phyloP scores from a whole-genome alignment of 352 stramenopile species.

The Paralagenidium karlingii region DNA sequence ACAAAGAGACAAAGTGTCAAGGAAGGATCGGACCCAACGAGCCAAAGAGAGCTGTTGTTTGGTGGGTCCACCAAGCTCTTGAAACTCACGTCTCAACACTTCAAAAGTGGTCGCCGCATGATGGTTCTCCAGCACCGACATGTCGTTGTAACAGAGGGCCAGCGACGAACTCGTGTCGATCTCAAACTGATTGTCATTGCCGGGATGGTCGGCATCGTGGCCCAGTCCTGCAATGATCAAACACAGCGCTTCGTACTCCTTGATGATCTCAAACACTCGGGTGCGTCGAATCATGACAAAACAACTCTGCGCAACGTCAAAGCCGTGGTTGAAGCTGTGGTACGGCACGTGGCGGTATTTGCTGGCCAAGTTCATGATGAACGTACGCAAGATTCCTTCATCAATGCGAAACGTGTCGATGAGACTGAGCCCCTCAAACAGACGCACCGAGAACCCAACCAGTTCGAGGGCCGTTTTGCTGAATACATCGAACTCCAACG shows the following conservation, averaged over 20 bases:
- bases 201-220: constrained; percentile 82
- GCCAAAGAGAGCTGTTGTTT: not conserved
- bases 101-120: constrained; percentile 68
- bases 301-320: constrained; percentile 49
- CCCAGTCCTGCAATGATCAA: constrained; percentile 70
- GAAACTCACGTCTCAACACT: constrained; percentile 32
- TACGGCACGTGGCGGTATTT: constrained; percentile 65
- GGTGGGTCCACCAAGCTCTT: no score
- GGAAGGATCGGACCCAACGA: not conserved
- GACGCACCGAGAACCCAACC: constrained; percentile 34
- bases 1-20: no score
- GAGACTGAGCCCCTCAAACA: constrained; percentile 48
- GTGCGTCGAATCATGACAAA: constrained; percentile 50
- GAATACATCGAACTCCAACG: constrained; percentile 55
- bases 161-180: constrained; percentile 62
- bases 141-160: constrained; percentile 84
- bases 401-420: constrained; percentile 61
- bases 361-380: constrained; percentile 35
- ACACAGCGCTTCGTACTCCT: constrained; percentile 59
- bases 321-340: constrained; percentile 81
- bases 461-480: constrained; percentile 40
- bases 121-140: constrained; percentile 83
- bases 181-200: constrained; percentile 86
- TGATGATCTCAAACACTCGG: constrained; percentile 45
- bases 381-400: constrained; percentile 25